A percentile compares a stretch with the other conserved stretches of the same genome.
These are phyloP conservation scores for Malassezia equina DNA, from an alignment of 1,284 basidiomycete genomes.

Conservation along the genomic window DNA sequence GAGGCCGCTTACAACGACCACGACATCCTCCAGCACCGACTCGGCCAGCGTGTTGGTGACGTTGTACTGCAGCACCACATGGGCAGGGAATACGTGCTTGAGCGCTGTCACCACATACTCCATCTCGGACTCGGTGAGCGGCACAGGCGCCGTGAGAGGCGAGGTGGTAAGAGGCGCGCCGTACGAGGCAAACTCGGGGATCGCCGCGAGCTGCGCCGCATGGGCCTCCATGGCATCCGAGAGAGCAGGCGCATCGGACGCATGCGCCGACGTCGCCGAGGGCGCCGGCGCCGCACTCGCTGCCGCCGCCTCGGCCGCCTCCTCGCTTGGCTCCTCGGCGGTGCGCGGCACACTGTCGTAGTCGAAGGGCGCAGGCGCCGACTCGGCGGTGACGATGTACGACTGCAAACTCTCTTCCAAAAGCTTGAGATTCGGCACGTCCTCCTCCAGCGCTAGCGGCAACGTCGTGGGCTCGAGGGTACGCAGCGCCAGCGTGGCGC, in stretches of 20 bases:
- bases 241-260: neutral
- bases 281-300: slow-evolving; percentile 3
- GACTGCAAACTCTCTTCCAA: slow-evolving; percentile 34
- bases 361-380: slow-evolving; percentile 30
- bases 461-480: slow-evolving; percentile 62
- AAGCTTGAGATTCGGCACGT: slow-evolving; percentile 51
- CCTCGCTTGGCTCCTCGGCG: neutral
- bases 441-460: slow-evolving; percentile 58
- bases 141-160: slow-evolving; percentile 58
- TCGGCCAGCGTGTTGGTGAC: slow-evolving; percentile 98
- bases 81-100: slow-evolving; percentile 92
- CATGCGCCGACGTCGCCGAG: slow-evolving; percentile 52
- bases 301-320: neutral
- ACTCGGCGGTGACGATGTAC: slow-evolving; percentile 30
- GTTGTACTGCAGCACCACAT: slow-evolving; percentile 85
- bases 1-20: slow-evolving; percentile 73
- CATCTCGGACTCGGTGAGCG: slow-evolving; percentile 87
- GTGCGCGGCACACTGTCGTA: slow-evolving; percentile 32
- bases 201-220: slow-evolving; percentile 68
- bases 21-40: slow-evolving; percentile 82
- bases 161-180: slow-evolving; percentile 82
- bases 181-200: slow-evolving; percentile 76
- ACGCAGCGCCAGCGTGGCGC: slow-evolving; percentile 77
- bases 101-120: slow-evolving; percentile 95
- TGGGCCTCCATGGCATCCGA: slow-evolving; percentile 53